A percentile compares a stretch with the other conserved stretches of the same genome.
Conservation (phyloP, 345 rosid genomes). For the Aquilaria sinensis region DNA sequence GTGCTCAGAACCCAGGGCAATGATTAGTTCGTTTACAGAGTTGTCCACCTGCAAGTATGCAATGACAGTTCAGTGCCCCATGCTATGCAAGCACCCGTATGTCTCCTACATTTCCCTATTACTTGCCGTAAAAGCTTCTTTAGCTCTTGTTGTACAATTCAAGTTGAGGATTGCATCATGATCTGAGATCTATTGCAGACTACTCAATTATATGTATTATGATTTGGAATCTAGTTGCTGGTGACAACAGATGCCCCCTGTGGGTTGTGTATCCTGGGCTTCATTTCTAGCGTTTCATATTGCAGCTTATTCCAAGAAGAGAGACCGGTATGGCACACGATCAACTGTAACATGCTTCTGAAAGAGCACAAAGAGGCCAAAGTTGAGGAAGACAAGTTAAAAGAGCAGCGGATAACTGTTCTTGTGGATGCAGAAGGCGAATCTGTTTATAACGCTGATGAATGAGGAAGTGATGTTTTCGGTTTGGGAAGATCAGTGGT, state of each 20-base stretch:
- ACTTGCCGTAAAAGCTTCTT: neutral
- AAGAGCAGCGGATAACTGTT: slow-evolving; percentile 33
- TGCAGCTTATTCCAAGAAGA: slow-evolving; percentile 88
- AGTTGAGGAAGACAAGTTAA: slow-evolving; percentile 26
- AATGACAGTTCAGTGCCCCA: slow-evolving; percentile 46
- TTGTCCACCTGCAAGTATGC: slow-evolving; percentile 95
- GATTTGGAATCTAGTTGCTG: too few relatives aligned
- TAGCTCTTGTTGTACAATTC: too few relatives aligned
- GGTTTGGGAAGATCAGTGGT: too few relatives aligned
- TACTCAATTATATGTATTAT: too few relatives aligned
- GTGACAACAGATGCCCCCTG: too few relatives aligned
- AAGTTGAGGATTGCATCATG: too few relatives aligned
- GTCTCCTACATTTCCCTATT: slow-evolving; percentile 22
- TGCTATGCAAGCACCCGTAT: slow-evolving; percentile 92
- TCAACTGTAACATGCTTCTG: slow-evolving; percentile 67
- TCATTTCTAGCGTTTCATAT: slow-evolving; percentile 7
- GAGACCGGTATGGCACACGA: slow-evolving; percentile 83
- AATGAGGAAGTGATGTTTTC: slow-evolving; percentile 3
- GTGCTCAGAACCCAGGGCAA: slow-evolving; percentile 83
- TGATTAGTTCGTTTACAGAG: slow-evolving; percentile 80
- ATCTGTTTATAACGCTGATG: slow-evolving; percentile 19
- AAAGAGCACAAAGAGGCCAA: slow-evolving; percentile 34
- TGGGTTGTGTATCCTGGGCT: too few relatives aligned
- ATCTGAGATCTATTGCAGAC: too few relatives aligned
- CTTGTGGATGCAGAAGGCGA: slow-evolving; percentile 31